Evolutionary conservation across 2,329 filamentous ascomycete genomes (phyloP).

Genomic region (Colletotrichum cordylinicola): DNA sequence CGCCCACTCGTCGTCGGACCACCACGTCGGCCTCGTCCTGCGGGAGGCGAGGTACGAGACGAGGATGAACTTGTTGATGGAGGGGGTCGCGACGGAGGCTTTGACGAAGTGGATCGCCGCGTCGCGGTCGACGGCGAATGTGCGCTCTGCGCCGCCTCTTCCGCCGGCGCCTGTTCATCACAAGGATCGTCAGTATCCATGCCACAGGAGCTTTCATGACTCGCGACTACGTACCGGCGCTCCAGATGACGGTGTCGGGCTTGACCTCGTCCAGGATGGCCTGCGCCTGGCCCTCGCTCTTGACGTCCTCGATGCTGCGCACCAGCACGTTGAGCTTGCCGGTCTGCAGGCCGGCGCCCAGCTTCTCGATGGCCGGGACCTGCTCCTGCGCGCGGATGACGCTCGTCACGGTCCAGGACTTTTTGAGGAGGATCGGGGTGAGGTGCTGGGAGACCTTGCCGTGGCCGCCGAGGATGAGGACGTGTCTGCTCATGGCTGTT

Average conservation of each 20-base stretch:
- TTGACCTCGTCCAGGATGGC: slow-evolving; percentile 65
- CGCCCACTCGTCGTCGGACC: slow-evolving; percentile 56
- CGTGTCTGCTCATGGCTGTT: slow-evolving; percentile 45
- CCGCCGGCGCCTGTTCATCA: slow-evolving; percentile 59
- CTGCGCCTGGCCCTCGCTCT: slow-evolving; percentile 65
- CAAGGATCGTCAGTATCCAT: background rate
- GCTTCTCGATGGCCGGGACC: slow-evolving; percentile 64
- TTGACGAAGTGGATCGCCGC: slow-evolving; percentile 68
- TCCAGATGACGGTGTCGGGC: slow-evolving; percentile 73
- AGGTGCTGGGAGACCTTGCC: slow-evolving; percentile 79
- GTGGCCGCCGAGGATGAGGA: slow-evolving; percentile 82
- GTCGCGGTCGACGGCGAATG: slow-evolving; percentile 65
- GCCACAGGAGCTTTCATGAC: background rate
- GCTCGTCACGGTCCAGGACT: slow-evolving; percentile 79
- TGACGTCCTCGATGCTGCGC: slow-evolving; percentile 73
- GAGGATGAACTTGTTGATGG: slow-evolving; percentile 67
- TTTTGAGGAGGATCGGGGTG: slow-evolving; percentile 76
- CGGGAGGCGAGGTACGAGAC: slow-evolving; percentile 67
- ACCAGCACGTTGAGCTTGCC: slow-evolving; percentile 74
- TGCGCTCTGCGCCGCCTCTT: slow-evolving; percentile 62
- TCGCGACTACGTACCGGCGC: slow-evolving; percentile 56
- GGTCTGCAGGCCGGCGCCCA: slow-evolving; percentile 57
- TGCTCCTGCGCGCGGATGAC: slow-evolving; percentile 79
- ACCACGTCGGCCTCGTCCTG: slow-evolving; percentile 59
- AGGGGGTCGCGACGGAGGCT: slow-evolving; percentile 59